Conservation (phyloP, 768 basidiomycete genomes). For the Sarcodon sp. region DNA sequence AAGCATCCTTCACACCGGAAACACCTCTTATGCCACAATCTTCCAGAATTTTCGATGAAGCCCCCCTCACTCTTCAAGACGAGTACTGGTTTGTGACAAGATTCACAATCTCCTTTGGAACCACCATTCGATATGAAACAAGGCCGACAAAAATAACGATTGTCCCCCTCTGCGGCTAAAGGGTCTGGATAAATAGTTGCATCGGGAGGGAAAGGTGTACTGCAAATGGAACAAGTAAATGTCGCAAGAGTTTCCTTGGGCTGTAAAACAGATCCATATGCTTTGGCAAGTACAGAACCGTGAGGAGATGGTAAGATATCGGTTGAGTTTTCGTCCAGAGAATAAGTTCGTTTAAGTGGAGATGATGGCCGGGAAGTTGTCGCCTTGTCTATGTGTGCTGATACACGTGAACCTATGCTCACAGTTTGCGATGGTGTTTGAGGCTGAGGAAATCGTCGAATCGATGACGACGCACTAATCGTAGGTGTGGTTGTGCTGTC, state of each 20-base stretch:
- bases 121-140: slow-evolving; percentile 68
- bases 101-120: slow-evolving; percentile 60
- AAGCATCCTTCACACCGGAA: slow-evolving; percentile 65
- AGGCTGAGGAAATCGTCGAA: slow-evolving; percentile 40
- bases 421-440: slow-evolving; percentile 16
- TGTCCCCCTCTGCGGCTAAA: slow-evolving; percentile 4
- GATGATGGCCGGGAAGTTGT: slow-evolving; percentile 41
- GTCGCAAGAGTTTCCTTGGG: slow-evolving; percentile 60
- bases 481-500: slow-evolving; percentile 8
- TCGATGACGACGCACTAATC: slow-evolving; percentile 11
- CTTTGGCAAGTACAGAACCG: slow-evolving; percentile 60
- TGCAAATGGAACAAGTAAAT: slow-evolving; percentile 58
- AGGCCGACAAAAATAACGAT: slow-evolving; percentile 56
- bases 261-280: slow-evolving; percentile 76
- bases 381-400: slow-evolving; percentile 43
- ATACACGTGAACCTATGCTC: slow-evolving; percentile 32
- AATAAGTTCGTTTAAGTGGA: slow-evolving; percentile 33
- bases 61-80: slow-evolving; percentile 67
- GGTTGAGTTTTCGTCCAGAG: slow-evolving; percentile 15
- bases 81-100: slow-evolving; percentile 60
- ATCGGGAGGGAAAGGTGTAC: slow-evolving; percentile 58
- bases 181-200: slow-evolving; percentile 81
- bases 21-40: slow-evolving; percentile 74
- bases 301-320: slow-evolving; percentile 32
- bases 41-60: slow-evolving; percentile 57